A percentile compares a stretch with the other conserved stretches of the same genome.
These are phyloP conservation scores for Knufia petricola DNA, from an alignment of 2,329 filamentous ascomycete genomes.

Conservation along the genomic window DNA sequence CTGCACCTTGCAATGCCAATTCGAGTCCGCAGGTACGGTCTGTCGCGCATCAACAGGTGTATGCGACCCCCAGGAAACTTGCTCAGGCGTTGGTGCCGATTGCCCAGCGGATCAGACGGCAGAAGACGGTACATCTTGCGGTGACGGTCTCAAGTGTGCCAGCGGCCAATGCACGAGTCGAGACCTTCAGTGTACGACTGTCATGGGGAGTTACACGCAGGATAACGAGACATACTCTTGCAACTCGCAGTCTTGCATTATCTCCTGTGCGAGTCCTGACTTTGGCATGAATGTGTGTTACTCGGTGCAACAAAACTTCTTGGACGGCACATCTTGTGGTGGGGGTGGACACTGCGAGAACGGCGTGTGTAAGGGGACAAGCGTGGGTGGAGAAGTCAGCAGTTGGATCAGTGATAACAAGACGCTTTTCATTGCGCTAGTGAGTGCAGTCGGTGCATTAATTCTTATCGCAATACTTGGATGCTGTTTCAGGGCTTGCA, in stretches of 20 bases:
- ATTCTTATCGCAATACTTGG: conserved; percentile 58
- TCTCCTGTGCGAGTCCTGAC: conserved; percentile 65
- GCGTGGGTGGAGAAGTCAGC: conserved; percentile 58
- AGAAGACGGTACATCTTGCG: conserved; percentile 63
- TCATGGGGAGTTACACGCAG: conserved; percentile 65
- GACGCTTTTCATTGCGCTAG: conserved; percentile 71
- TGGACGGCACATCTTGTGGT: conserved; percentile 80
- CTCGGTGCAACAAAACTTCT: conserved; percentile 76
- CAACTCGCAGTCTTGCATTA: conserved; percentile 58
- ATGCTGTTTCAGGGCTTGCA: conserved; percentile 54
- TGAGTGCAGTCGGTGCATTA: conserved; percentile 60
- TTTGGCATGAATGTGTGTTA: conserved; percentile 60
- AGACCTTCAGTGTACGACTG: conserved; percentile 74
- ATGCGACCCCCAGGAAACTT: conserved; percentile 80
- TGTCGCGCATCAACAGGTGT: conserved; percentile 70
- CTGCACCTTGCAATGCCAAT: conserved; percentile 35
- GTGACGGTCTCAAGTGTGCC: conserved; percentile 64
- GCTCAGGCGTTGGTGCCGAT: conserved; percentile 58
- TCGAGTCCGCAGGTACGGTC: conserved; percentile 51
- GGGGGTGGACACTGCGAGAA: conserved; percentile 71
- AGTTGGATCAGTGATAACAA: conserved; percentile 71
- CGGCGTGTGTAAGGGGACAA: conserved; percentile 65
- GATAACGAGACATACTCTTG: conserved; percentile 75
- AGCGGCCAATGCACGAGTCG: conserved; percentile 91
- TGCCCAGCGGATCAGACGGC: conserved; percentile 67